phyloP scores from a whole-genome alignment of 805 yeast species.

The Naumovozyma baii region DNA sequence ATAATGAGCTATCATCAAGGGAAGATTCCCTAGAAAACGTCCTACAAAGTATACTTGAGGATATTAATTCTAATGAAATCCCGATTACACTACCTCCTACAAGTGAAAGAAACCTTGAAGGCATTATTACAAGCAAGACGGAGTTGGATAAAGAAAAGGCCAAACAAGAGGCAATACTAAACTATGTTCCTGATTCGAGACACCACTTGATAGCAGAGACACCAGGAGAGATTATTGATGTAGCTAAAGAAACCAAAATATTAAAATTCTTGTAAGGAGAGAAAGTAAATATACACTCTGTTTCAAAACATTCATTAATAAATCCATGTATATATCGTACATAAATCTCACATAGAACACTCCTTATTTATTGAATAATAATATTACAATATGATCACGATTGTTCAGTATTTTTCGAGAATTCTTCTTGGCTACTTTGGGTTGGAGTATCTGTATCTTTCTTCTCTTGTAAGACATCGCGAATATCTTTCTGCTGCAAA shows the following conservation, averaged over 20 bases:
- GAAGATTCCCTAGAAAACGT: conserved; percentile 26
- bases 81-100: not conserved
- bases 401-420: too few relatives aligned
- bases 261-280: conserved; percentile 29
- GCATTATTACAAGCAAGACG: conserved; percentile 14
- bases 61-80: conserved; percentile 6
- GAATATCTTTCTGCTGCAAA: too few relatives aligned
- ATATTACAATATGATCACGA: not conserved
- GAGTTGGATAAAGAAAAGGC: conserved; percentile 11
- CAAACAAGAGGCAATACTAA: conserved; percentile 21
- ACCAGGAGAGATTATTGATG: conserved; percentile 33
- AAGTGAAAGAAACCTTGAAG: conserved; percentile 4
- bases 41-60: conserved; percentile 22
- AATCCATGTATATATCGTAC: not conserved
- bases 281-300: too few relatives aligned
- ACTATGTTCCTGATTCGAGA: conserved; percentile 27
- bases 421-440: too few relatives aligned
- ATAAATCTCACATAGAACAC: too few relatives aligned
- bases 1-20: not conserved
- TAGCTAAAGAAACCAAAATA: conserved; percentile 31
- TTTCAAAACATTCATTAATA: too few relatives aligned
- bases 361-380: too few relatives aligned
- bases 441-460: too few relatives aligned
- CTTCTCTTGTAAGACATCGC: too few relatives aligned
- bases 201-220: conserved; percentile 31